Base-by-base conservation (phyloP, 164 flowering plant genomes). In the Aristolochia californica region DNA sequence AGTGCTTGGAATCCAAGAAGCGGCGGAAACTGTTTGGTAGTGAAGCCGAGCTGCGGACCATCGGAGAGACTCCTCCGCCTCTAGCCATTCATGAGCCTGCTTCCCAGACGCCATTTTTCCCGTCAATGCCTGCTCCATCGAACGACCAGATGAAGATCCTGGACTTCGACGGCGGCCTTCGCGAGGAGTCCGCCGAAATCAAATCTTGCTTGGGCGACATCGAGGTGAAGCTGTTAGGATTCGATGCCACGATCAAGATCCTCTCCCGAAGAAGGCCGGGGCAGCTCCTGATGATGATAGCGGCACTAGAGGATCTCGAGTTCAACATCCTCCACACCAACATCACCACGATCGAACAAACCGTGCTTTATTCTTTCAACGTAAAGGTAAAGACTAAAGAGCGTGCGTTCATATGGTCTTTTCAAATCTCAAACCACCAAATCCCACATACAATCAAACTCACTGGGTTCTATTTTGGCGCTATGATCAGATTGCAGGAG, bases 311-410 rank as follows among this genome's bases (percentile, higher is more conserved):
- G 62, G 97, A 88, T 67, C 64, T 93, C 70, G 87, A 83, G 64
- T 79, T 93, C 63, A 76, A 58, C 52, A 83, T 93, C 56, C 87
- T 93, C 44, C 99, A 93, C 55, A 83, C 96, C 69, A 93, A 93
- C 66, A 85, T 93, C 67, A 87, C 99, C 57, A 89, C 99, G 66
- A 83, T 85, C 59, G 97, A 93, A 55, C 97, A 93, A 62, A 93
- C 99, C 43, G 97, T 89, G 60, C 91, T 93, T 45, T 93, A 89
- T 61, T 85, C 99, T 24, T 89, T 93, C 75, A 89, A 84, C 59
- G 85, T 93, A 64, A 88, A 88, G 94, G 96, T 88, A 75, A n/a
- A 14, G 4, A 10, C 26, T n/a, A n/a, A n/a, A n/a, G n/a, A n/a
- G 43, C 13, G 4, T 2, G 2, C 28, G 0, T 53, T 3, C n/a